These are phyloP conservation scores for Corymbia calophylla DNA, from an alignment of 441 rosid species.

Conservation along the genomic window DNA sequence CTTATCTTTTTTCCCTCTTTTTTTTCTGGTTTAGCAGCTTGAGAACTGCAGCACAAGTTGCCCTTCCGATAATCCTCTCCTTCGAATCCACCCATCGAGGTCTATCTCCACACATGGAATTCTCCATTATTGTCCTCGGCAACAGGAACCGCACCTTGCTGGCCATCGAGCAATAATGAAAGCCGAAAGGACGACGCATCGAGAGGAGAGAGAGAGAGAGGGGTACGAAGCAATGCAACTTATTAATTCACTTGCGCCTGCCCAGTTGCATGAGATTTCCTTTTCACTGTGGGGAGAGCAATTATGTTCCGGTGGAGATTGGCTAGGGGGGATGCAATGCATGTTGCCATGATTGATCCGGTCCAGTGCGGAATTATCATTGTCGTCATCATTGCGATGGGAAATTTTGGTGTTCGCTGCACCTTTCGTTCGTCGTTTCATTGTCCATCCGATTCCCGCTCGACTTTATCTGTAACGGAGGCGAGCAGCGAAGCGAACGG, in stretches of 20 bases:
- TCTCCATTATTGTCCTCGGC: neutral
- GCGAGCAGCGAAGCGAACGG: neutral
- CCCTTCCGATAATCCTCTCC: neutral
- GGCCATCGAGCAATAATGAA: neutral
- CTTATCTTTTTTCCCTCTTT: neutral
- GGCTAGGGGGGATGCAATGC: neutral
- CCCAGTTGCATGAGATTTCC: neutral
- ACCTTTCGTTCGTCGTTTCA: neutral
- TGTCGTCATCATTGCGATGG: neutral
- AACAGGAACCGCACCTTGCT: neutral
- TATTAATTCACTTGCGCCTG: neutral
- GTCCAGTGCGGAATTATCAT: neutral
- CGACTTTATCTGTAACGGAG: neutral
- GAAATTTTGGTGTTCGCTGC: neutral
- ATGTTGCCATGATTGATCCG: neutral
- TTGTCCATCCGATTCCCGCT: neutral
- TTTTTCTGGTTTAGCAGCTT: too few relatives aligned
- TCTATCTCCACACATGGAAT: neutral
- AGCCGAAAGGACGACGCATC: neutral
- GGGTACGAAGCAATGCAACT: neutral
- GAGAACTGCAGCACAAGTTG: too few relatives aligned
- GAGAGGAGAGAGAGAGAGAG: neutral
- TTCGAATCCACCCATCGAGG: neutral
- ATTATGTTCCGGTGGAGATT: neutral
- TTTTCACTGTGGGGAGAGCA: neutral